Evolutionary conservation across 352 stramenopile species (phyloP).

Genomic region (Phytophthora cajani): DNA sequence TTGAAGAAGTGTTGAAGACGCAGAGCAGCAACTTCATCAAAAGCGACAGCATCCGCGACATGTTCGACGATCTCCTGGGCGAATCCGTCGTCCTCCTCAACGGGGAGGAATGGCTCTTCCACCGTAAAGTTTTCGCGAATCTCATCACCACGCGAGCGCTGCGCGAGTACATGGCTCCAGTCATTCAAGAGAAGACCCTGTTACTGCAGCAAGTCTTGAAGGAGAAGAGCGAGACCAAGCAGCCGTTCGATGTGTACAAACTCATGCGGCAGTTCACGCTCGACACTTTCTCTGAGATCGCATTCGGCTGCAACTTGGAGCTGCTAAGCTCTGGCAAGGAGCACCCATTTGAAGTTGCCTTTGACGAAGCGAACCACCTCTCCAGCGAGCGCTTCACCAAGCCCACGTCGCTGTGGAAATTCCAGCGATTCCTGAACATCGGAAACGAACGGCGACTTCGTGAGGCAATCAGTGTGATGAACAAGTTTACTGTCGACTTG

Average conservation of each 20-base stretch:
- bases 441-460: constrained; percentile 31
- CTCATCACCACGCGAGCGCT: constrained; percentile 72
- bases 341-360: constrained; percentile 44
- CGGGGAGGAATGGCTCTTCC: constrained; percentile 56
- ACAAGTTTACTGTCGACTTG: constrained; percentile 23
- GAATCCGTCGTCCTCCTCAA: constrained; percentile 65
- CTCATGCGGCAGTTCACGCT: constrained; percentile 48
- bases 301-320: constrained; percentile 54
- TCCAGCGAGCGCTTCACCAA: constrained; percentile 21
- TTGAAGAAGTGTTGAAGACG: constrained; percentile 16
- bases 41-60: constrained; percentile 10
- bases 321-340: constrained; percentile 33
- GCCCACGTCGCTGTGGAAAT: constrained; percentile 44
- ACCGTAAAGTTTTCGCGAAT: constrained; percentile 81
- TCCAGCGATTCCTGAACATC: constrained; percentile 36
- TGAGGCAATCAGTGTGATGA: constrained; percentile 20
- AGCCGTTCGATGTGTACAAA: constrained; percentile 27
- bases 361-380: constrained; percentile 41
- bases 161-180: constrained; percentile 44
- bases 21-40: constrained; percentile 14
- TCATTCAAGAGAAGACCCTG: constrained; percentile 33
- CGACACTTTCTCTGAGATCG: constrained; percentile 60
- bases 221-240: background rate
- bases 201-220: constrained; percentile 14
- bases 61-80: constrained; percentile 52